These are phyloP conservation scores for Pichia manshurica DNA, from an alignment of 805 yeast genomes.

Conservation along the genomic window DNA sequence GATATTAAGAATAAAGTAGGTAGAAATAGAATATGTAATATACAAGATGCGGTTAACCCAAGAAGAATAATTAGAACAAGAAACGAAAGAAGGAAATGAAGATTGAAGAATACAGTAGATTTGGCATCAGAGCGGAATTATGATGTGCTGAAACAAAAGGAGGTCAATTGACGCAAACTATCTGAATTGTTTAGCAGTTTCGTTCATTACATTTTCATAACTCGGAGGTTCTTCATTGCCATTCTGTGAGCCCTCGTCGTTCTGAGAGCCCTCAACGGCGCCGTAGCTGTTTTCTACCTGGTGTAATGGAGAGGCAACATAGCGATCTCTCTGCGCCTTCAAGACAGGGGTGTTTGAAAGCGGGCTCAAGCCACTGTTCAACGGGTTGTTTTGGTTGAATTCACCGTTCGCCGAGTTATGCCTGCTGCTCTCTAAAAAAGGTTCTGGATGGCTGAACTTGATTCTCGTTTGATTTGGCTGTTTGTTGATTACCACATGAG, in stretches of 20 bases:
- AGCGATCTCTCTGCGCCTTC: slow-evolving; percentile 1
- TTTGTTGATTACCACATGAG: slow-evolving; percentile 16
- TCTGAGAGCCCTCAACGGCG: not conserved
- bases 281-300: slow-evolving; percentile 5
- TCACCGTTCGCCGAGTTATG: not conserved
- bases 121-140: too few relatives aligned
- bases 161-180: too few relatives aligned
- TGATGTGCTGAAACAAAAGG: not conserved
- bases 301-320: slow-evolving; percentile 7
- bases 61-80: not conserved
- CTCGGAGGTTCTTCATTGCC: slow-evolving; percentile 31
- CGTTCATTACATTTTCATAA: slow-evolving; percentile 33
- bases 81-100: not conserved
- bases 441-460: slow-evolving; percentile 30
- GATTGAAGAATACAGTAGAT: too few relatives aligned
- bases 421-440: slow-evolving; percentile 20
- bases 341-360: slow-evolving; percentile 13
- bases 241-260: not conserved
- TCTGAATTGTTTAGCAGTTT: slow-evolving; percentile 26
- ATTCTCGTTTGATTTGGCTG: slow-evolving; percentile 25
- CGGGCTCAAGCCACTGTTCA: slow-evolving; percentile 23
- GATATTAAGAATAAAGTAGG: not conserved
- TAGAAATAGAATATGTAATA: not conserved
- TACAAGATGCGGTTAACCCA: not conserved
- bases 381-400: slow-evolving; percentile 13